A percentile compares a stretch with the other conserved stretches of the same genome.
Evolutionary conservation across 352 stramenopile species (phyloP).

Genomic region (Thalassiosira sp.): DNA sequence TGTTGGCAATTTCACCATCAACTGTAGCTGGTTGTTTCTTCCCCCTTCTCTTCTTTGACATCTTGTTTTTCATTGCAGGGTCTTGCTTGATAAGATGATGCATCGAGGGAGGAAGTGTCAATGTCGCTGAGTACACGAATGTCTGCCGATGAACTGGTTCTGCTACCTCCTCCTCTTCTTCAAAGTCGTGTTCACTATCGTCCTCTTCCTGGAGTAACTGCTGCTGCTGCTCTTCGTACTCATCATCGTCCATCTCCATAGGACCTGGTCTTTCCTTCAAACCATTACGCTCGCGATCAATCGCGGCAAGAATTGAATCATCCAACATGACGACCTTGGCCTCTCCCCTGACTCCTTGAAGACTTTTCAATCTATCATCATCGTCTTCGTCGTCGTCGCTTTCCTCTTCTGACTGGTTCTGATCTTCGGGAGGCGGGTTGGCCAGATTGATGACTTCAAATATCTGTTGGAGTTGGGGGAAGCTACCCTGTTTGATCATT

Average conservation of each 20-base stretch:
- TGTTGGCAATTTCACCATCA: slow-evolving; percentile 77
- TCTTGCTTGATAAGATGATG: slow-evolving; percentile 53
- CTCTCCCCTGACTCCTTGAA: slow-evolving; percentile 73
- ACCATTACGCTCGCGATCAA: slow-evolving; percentile 56
- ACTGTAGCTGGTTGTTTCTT: slow-evolving; percentile 39
- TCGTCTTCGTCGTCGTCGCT: slow-evolving; percentile 47
- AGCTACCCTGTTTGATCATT: slow-evolving; percentile 93
- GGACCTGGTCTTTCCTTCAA: slow-evolving; percentile 19
- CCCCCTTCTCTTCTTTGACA: slow-evolving; percentile 40
- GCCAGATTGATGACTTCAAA: slow-evolving; percentile 87
- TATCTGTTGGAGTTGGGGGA: slow-evolving; percentile 92
- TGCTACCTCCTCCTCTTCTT: slow-evolving; percentile 37
- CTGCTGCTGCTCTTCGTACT: slow-evolving; percentile 30
- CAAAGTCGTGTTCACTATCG: slow-evolving; percentile 28
- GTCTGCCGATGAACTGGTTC: slow-evolving; percentile 72
- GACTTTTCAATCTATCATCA: slow-evolving; percentile 52
- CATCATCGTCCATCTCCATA: slow-evolving; percentile 56
- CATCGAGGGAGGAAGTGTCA: slow-evolving; percentile 72
- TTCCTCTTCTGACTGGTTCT: slow-evolving; percentile 38
- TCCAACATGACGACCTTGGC: slow-evolving; percentile 74
- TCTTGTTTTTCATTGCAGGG: slow-evolving; percentile 32
- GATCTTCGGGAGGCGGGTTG: slow-evolving; percentile 67
- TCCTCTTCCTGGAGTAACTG: slow-evolving; percentile 20
- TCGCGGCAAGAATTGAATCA: slow-evolving; percentile 64
- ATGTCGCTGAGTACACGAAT: slow-evolving; percentile 82